Evolutionary conservation across 768 basidiomycete genomes (phyloP).

Genomic region (Suillus paluster): DNA sequence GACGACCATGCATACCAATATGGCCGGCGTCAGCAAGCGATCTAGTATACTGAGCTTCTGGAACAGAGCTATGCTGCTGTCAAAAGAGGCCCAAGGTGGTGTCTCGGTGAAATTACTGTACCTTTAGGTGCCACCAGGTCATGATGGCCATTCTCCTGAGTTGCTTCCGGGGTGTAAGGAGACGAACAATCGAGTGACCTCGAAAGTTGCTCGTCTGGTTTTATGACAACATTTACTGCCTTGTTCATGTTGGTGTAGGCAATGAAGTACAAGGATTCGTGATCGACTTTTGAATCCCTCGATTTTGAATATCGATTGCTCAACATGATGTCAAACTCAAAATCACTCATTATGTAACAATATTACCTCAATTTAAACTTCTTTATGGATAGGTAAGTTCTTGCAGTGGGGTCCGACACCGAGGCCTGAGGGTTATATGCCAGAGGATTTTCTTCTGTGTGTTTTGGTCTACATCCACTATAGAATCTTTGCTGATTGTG

Average conservation of each 20-base stretch:
- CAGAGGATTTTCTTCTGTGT: too few relatives aligned
- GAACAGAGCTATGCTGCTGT: conserved; percentile 37
- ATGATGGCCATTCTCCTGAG: neutral
- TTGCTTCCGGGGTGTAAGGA: neutral
- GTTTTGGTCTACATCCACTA: too few relatives aligned
- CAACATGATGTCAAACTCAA: too few relatives aligned
- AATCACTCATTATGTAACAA: neutral
- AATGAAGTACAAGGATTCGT: too few relatives aligned
- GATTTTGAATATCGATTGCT: neutral
- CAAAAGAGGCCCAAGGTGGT: neutral
- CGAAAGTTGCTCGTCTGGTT: too few relatives aligned
- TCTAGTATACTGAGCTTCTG: conserved; percentile 55
- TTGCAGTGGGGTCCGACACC: too few relatives aligned
- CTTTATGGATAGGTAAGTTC: too few relatives aligned
- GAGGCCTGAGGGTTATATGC: too few relatives aligned
- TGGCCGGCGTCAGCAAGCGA: conserved; percentile 63
- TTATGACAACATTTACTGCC: neutral
- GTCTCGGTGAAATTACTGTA: neutral
- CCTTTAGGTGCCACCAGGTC: conserved; percentile 3
- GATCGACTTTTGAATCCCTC: too few relatives aligned
- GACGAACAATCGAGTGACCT: too few relatives aligned
- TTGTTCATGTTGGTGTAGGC: neutral
- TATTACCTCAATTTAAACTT: too few relatives aligned
- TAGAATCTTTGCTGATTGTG: too few relatives aligned
- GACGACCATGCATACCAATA: conserved; percentile 74